These are phyloP conservation scores for Irpex lacteus DNA, from an alignment of 1,284 basidiomycete species.

Conservation along the genomic window DNA sequence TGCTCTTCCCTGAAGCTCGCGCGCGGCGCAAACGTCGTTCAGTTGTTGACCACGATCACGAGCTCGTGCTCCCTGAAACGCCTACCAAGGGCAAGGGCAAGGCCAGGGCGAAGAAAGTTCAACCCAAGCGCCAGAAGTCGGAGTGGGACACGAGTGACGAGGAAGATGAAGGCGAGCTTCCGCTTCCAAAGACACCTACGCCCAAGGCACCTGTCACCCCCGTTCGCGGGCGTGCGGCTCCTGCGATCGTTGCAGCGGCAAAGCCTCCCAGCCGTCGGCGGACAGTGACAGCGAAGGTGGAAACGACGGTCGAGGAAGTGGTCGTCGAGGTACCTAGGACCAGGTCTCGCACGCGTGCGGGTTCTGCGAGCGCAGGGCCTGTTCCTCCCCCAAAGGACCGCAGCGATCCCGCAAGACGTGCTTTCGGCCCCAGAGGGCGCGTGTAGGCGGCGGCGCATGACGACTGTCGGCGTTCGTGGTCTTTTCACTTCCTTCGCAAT, in stretches of 20 bases:
- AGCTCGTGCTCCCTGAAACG: constrained; percentile 1
- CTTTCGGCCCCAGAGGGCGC: constrained; percentile 19
- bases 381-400: constrained; percentile 24
- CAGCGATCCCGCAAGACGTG: constrained; percentile 24
- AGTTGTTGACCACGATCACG: background rate
- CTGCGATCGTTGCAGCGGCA: background rate
- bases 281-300: background rate
- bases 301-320: constrained; percentile 3
- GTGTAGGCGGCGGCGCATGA: background rate
- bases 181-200: constrained; percentile 2
- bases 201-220: background rate
- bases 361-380: constrained; percentile 9
- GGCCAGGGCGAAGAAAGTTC: constrained; percentile 5
- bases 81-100: constrained; percentile 1
- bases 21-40: constrained; percentile 3
- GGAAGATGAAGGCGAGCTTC: constrained; percentile 8
- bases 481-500: background rate
- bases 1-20: constrained; percentile 43
- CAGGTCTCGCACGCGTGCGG: constrained; percentile 16
- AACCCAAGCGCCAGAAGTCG: constrained; percentile 10
- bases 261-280: background rate
- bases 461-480: background rate
- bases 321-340: constrained; percentile 17
- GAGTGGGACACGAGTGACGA: constrained; percentile 24
- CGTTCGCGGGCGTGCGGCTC: background rate